Evolutionary conservation across 73 alveolate genomes (phyloP), one percentile per base, ranked within the genome.

Genomic region (Breviolum minutum): DNA sequence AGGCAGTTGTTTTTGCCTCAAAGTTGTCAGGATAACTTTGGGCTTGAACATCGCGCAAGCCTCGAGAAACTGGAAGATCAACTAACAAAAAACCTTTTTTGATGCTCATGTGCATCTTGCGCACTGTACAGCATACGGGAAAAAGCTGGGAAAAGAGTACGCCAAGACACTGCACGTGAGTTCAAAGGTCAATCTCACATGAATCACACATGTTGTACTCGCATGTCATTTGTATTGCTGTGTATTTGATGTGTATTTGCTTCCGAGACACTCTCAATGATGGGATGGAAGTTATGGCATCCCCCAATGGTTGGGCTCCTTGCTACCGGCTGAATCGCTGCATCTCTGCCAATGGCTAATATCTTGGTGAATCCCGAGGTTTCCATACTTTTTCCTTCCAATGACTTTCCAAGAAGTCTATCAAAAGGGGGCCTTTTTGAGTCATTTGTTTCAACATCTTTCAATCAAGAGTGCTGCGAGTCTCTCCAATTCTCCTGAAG

Each of bases 291-390:
- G 73, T 89, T 76, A 61, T 89, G 96, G 66, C 96, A 69, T 10
- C 96, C 96, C 13, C 96, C 96, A 8, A 48, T 20, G 13, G 96
- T 69, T n/a, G 96, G 96, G 60, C 86, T 89, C 96, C 96, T 89
- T 61, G 61, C 16, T 9, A 19, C 70, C 5, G 71, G n/a, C 8
- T 48, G 48, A 40, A 40, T 3, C 54, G 54, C 54, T 40, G 54
- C 54, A 40, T 40, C 54, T 40, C 54, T 40, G 54, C 54, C 54
- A 40, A 40, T 40, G 54, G 54, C 54, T 0, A 40, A 40, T 40
- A 40, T 40, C 54, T 40, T 40, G 54, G 54, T 40, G 54, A 40
- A 40, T 40, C 54, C 3, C 54, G 54, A 40, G 54, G 54, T 40
- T 40, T 40, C 54, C 54, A 40, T 3, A 40, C 3, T 40, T 40